A percentile compares a stretch with the other conserved stretches of the same genome.
Evolutionary conservation across 1,284 basidiomycete species (phyloP).

Genomic region (Leccinum insigne): DNA sequence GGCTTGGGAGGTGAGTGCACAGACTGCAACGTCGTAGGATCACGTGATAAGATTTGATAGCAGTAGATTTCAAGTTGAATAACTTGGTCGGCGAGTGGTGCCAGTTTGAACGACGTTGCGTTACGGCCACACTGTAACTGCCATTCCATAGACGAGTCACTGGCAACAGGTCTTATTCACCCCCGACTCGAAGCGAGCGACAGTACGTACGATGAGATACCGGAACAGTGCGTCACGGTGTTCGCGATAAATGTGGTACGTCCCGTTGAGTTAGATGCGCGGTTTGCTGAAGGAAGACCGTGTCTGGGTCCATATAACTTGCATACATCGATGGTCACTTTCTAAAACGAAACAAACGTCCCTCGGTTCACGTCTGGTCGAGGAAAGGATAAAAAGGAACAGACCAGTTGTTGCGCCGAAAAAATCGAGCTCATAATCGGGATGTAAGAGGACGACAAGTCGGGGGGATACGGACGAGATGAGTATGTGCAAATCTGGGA

Average conservation of each 20-base stretch:
- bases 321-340: slow-evolving; percentile 95
- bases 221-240: slow-evolving; percentile 84
- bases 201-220: slow-evolving; percentile 70
- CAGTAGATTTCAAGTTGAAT: no score
- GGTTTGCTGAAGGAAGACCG: slow-evolving; percentile 97
- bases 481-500: slow-evolving; percentile 81
- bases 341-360: slow-evolving; percentile 47
- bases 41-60: no score
- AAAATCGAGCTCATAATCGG: slow-evolving; percentile 99
- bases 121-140: no score
- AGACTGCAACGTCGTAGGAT: no score
- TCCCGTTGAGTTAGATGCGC: slow-evolving; percentile 91
- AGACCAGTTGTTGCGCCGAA: slow-evolving; percentile 93
- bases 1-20: no score
- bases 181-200: neutral
- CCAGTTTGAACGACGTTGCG: no score
- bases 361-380: neutral
- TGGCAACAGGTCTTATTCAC: neutral
- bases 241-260: slow-evolving; percentile 80
- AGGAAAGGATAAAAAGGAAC: slow-evolving; percentile 6
- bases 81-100: no score
- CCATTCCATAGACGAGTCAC: neutral
- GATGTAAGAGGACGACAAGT: slow-evolving; percentile 87
- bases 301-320: slow-evolving; percentile 87
- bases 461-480: slow-evolving; percentile 90